A percentile compares a stretch with the other conserved stretches of the same genome.
These are phyloP conservation scores for Saturnispora galanensis DNA, from an alignment of 805 yeast species.

Conservation along the genomic window DNA sequence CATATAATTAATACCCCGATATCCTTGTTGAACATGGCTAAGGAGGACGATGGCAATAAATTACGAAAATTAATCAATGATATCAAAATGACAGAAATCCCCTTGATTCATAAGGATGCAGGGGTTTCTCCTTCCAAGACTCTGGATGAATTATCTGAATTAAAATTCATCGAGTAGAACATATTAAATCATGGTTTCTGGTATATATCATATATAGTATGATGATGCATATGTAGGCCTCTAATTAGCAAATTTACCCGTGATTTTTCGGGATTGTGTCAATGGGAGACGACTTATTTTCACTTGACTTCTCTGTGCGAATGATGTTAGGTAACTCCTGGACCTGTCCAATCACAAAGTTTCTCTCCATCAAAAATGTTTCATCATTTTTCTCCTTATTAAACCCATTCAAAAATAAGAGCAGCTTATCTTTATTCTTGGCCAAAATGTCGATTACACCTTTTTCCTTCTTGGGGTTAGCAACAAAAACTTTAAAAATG, in stretches of 20 bases:
- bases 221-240: no score
- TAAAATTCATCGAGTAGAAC: neutral
- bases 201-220: no score
- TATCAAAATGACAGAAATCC: no score
- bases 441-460: conserved; percentile 70
- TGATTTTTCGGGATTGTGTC: neutral
- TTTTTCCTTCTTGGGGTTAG: conserved; percentile 84
- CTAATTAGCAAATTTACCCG: neutral
- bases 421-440: conserved; percentile 71
- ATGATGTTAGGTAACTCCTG: conserved; percentile 58
- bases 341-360: conserved; percentile 68
- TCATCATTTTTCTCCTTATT: conserved; percentile 47
- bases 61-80: no score
- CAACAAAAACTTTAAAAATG: conserved; percentile 90
- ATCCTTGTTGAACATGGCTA: neutral
- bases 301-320: conserved; percentile 8
- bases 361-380: conserved; percentile 66
- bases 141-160: neutral
- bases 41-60: no score
- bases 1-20: conserved; percentile 12
- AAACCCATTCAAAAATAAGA: conserved; percentile 59
- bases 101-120: no score
- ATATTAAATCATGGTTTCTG: no score
- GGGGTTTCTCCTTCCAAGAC: no score
- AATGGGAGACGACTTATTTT: conserved; percentile 1